Conservation (phyloP, 2,329 filamentous ascomycete genomes). For the Verticillium tricorpus region DNA sequence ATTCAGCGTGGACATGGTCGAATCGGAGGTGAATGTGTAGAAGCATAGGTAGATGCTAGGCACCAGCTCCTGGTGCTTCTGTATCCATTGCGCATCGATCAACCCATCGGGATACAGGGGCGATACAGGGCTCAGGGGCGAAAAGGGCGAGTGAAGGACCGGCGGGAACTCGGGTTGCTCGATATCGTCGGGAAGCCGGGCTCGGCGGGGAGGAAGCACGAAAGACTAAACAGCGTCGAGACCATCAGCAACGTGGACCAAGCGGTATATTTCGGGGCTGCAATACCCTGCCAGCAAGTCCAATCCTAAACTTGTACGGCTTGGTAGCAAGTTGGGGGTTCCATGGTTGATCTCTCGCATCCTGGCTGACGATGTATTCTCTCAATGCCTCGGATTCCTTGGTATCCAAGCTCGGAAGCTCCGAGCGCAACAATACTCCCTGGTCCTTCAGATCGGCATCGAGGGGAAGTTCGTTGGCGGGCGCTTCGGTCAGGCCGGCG, state of each 20-base stretch:
- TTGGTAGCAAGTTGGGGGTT: constrained; percentile 50
- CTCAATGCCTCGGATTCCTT: constrained; percentile 62
- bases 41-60: constrained; percentile 79
- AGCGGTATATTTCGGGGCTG: constrained; percentile 19
- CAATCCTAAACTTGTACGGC: constrained; percentile 62
- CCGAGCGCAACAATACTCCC: constrained; percentile 62
- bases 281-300: constrained; percentile 71
- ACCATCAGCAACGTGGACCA: constrained; percentile 9
- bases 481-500: constrained; percentile 59
- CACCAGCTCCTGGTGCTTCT: constrained; percentile 81
- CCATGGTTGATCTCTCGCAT: constrained; percentile 64
- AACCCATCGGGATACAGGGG: constrained; percentile 85
- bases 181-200: constrained; percentile 46
- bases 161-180: constrained; percentile 42
- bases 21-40: constrained; percentile 70
- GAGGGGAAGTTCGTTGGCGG: constrained; percentile 35
- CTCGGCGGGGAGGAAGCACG: constrained; percentile 53
- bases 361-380: constrained; percentile 59
- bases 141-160: constrained; percentile 84
- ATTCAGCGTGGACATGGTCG: constrained; percentile 68
- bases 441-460: constrained; percentile 52
- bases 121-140: constrained; percentile 80
- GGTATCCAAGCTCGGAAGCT: constrained; percentile 62
- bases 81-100: constrained; percentile 75
- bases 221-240: constrained; percentile 40